These are phyloP conservation scores for Backusella morwellensis DNA, from an alignment of 192 early-diverging fungal species.

Conservation along the genomic window DNA sequence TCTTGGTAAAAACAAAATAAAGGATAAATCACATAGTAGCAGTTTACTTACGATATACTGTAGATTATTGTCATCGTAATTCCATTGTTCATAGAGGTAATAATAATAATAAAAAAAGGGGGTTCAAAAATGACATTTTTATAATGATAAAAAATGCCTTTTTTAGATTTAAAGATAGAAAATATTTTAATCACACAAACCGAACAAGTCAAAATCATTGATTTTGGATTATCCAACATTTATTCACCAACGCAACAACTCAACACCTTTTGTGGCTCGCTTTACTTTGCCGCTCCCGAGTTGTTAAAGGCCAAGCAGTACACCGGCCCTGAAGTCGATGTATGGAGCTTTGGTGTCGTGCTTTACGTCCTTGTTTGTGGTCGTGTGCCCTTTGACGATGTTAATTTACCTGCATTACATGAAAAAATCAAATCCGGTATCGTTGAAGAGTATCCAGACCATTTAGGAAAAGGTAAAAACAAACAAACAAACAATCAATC, in stretches of 20 bases:
- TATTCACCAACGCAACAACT: slow-evolving; percentile 52
- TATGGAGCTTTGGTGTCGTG: slow-evolving; percentile 87
- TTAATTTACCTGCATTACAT: slow-evolving; percentile 80
- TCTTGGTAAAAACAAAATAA: slow-evolving; percentile 30
- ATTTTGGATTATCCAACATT: slow-evolving; percentile 85
- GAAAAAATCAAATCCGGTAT: slow-evolving; percentile 81
- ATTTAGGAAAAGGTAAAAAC: slow-evolving; percentile 59
- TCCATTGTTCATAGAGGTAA: slow-evolving; percentile 39
- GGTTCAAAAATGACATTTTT: not conserved
- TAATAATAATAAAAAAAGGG: not conserved
- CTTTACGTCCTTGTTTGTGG: slow-evolving; percentile 84
- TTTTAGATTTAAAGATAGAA: slow-evolving; percentile 74
- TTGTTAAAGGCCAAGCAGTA: slow-evolving; percentile 81
- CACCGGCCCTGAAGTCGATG: slow-evolving; percentile 84
- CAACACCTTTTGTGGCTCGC: slow-evolving; percentile 60
- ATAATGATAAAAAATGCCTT: not conserved
- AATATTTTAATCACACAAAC: slow-evolving; percentile 76
- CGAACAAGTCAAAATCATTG: slow-evolving; percentile 79
- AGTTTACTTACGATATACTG: not conserved
- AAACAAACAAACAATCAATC: not conserved
- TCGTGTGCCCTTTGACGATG: slow-evolving; percentile 84
- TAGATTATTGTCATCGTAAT: slow-evolving; percentile 40
- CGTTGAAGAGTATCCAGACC: slow-evolving; percentile 70
- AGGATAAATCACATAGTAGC: too few relatives aligned
- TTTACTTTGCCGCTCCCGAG: slow-evolving; percentile 85